Conservation (phyloP, 257 asterid genomes). For the Ophiorrhiza pumila region DNA sequence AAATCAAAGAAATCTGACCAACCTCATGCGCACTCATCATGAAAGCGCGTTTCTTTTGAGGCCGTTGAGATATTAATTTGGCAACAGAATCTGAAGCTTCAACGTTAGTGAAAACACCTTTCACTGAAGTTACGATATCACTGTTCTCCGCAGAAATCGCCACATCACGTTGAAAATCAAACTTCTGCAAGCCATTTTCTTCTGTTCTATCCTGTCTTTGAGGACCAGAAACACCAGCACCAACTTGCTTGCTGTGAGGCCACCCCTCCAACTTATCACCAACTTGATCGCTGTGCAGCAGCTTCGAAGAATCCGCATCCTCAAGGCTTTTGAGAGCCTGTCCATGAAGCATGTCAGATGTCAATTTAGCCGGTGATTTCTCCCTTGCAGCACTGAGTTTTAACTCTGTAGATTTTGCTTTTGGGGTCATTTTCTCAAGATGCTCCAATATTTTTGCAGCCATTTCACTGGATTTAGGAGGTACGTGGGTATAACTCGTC, state of each 20-base stretch:
- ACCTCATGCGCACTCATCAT: slow-evolving; percentile 83
- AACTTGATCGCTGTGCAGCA: slow-evolving; percentile 34
- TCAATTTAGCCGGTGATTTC: slow-evolving; percentile 44
- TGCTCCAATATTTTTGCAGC: slow-evolving; percentile 85
- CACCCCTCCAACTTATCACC: slow-evolving; percentile 38
- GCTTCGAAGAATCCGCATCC: slow-evolving; percentile 48
- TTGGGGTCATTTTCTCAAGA: slow-evolving; percentile 69
- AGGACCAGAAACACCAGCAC: slow-evolving; percentile 31
- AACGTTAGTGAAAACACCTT: slow-evolving; percentile 21
- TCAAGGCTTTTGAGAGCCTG: slow-evolving; percentile 61
- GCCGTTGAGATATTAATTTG: slow-evolving; percentile 39
- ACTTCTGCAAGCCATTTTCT: slow-evolving; percentile 28
- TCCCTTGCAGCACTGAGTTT: slow-evolving; percentile 43
- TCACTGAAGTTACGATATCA: slow-evolving; percentile 22
- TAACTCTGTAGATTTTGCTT: slow-evolving; percentile 59
- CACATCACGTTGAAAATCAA: slow-evolving; percentile 12
- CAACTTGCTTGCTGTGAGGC: slow-evolving; percentile 26
- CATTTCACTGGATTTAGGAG: slow-evolving; percentile 62
- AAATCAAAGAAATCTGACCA: slow-evolving; percentile 15
- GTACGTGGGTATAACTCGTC: slow-evolving; percentile 49
- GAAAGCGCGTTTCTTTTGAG: slow-evolving; percentile 60
- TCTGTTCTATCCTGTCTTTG: slow-evolving; percentile 29
- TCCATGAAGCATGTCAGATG: slow-evolving; percentile 52
- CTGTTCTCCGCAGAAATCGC: slow-evolving; percentile 22
- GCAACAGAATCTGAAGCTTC: slow-evolving; percentile 27